phyloP scores from a whole-genome alignment of 768 basidiomycete genomes.

The Boletus barrowsii region DNA sequence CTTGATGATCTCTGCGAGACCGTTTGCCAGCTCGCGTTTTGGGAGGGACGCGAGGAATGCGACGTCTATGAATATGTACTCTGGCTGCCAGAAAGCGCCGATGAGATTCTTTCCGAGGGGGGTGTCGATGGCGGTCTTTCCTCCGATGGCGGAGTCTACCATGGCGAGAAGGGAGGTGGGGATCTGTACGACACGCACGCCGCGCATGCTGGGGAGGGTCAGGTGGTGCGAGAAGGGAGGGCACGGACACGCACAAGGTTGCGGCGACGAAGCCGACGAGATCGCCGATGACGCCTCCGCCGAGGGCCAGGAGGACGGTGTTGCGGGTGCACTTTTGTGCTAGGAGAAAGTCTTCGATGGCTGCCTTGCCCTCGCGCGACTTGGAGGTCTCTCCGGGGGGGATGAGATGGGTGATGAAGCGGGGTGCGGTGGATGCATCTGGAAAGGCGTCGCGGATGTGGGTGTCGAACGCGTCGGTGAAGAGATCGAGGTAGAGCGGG shows the following conservation, averaged over 20 bases:
- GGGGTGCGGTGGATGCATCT: slow-evolving; percentile 36
- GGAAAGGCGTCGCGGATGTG: slow-evolving; percentile 28
- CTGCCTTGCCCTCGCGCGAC: slow-evolving; percentile 85
- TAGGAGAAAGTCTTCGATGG: slow-evolving; percentile 91
- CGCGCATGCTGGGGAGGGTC: slow-evolving; percentile 78
- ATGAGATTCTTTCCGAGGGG: slow-evolving; percentile 98
- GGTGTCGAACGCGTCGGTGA: slow-evolving; percentile 62
- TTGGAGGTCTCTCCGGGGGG: slow-evolving; percentile 93
- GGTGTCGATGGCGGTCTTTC: slow-evolving; percentile 99
- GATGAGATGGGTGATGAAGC: slow-evolving; percentile 78
- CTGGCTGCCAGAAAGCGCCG: slow-evolving; percentile 97
- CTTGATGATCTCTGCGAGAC: slow-evolving; percentile 98
- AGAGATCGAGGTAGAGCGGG: slow-evolving; percentile 65
- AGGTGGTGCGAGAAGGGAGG: neutral
- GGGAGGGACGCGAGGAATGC: slow-evolving; percentile 95
- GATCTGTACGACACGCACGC: slow-evolving; percentile 91
- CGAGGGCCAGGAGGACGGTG: slow-evolving; percentile 89
- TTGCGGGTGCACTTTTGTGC: slow-evolving; percentile 87
- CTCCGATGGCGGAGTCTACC: slow-evolving; percentile 97
- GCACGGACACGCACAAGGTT: slow-evolving; percentile 68
- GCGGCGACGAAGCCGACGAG: slow-evolving; percentile 95
- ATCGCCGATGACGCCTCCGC: slow-evolving; percentile 97
- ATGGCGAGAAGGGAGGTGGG: slow-evolving; percentile 96
- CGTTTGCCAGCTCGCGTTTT: slow-evolving; percentile 91
- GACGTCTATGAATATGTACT: slow-evolving; percentile 96